Conservation (phyloP, 23 red algal species). For the Gracilaria gracilis region DNA sequence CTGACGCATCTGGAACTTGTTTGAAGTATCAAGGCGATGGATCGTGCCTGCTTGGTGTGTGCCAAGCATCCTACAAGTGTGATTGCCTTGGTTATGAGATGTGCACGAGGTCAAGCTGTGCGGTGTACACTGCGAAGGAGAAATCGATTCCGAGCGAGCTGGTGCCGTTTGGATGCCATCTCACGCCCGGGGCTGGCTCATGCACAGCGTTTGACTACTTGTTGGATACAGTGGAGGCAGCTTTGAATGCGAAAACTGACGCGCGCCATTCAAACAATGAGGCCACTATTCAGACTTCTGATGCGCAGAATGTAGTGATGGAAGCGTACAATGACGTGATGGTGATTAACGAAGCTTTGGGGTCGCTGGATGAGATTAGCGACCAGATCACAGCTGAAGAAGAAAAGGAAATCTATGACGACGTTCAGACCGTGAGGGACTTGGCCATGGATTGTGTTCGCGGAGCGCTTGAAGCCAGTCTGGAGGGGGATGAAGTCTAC, state of each 20-base stretch:
- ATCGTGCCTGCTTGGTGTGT: conserved; percentile 23
- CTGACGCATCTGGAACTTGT: conserved; percentile 21
- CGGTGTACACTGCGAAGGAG: conserved; percentile 16
- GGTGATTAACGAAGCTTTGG: not conserved
- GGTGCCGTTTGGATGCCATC: conserved; percentile 30
- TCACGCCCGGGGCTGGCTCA: not conserved
- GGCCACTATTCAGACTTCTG: not conserved
- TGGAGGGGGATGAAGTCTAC: not conserved
- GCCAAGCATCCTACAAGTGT: conserved; percentile 23
- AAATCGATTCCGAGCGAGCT: conserved; percentile 23
- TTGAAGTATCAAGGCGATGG: conserved; percentile 32
- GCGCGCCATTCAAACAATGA: not conserved
- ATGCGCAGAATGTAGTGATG: not conserved
- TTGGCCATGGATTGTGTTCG: not conserved
- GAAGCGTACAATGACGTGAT: not conserved
- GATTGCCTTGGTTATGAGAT: conserved; percentile 42
- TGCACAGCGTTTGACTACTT: conserved; percentile 33
- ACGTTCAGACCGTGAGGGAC: not conserved
- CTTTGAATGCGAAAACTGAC: not conserved
- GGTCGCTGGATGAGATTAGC: not conserved
- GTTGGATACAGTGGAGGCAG: conserved; percentile 25
- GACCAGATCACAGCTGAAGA: not conserved
- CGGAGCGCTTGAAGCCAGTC: not conserved
- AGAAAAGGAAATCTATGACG: not conserved
- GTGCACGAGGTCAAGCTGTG: conserved; percentile 35